Percentiles rank a stretch among this genome's conserved stretches.
Conservation (phyloP, 2,329 filamentous ascomycete species). For the Thielaviopsis euricoi region DNA sequence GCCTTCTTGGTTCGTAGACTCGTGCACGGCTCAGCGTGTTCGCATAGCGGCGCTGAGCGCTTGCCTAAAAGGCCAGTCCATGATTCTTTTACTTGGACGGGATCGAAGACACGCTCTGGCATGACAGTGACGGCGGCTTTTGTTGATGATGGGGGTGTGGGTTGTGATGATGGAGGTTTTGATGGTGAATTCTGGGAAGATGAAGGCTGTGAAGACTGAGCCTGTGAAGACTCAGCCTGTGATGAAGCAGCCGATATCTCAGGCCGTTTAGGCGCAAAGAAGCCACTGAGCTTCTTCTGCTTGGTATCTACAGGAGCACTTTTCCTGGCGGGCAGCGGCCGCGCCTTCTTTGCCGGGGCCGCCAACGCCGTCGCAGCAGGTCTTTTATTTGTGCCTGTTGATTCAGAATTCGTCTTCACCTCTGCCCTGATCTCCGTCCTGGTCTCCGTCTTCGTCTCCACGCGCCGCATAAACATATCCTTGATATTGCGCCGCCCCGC, state of each 20-base stretch:
- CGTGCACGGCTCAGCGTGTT: slow-evolving; percentile 78
- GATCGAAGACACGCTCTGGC: slow-evolving; percentile 39
- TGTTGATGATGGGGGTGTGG: too few relatives aligned
- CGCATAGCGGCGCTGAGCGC: slow-evolving; percentile 59
- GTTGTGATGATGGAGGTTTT: neutral
- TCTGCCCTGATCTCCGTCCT: neutral
- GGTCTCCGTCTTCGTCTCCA: neutral
- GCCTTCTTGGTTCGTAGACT: slow-evolving; percentile 74
- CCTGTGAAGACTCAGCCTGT: too few relatives aligned
- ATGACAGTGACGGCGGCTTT: slow-evolving; percentile 9
- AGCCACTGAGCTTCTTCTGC: slow-evolving; percentile 53
- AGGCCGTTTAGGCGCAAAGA: slow-evolving; percentile 50
- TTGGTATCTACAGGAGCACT: slow-evolving; percentile 15
- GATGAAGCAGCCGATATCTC: neutral
- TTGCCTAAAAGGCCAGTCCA: slow-evolving; percentile 77
- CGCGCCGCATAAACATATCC: slow-evolving; percentile 59
- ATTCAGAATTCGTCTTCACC: too few relatives aligned
- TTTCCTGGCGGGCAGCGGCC: slow-evolving; percentile 16
- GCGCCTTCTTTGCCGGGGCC: slow-evolving; percentile 8
- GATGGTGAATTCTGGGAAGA: too few relatives aligned
- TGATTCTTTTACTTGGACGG: slow-evolving; percentile 57
- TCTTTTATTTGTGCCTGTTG: neutral
- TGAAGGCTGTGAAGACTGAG: neutral
- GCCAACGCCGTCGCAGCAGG: slow-evolving; percentile 24
- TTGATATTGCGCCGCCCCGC: slow-evolving; percentile 70